Evolutionary conservation across 805 yeast genomes (phyloP), one percentile per base, ranked within the genome.

Genomic region (Metschnikowia noctiluminum): DNA sequence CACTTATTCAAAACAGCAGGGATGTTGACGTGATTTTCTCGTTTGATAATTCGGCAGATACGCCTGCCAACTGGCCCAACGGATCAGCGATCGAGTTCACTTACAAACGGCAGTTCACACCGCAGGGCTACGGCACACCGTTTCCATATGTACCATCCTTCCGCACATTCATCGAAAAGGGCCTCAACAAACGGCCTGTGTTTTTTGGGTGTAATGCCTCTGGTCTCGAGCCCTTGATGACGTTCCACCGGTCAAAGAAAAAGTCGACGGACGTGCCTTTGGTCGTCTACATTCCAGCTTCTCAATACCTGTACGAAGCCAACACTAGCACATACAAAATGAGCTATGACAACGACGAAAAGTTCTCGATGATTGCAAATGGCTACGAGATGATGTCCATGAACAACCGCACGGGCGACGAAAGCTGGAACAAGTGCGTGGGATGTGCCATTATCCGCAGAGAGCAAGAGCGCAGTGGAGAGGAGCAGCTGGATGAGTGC

Each of bases 1-100:
- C 92, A 2, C 71, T 87, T 43, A 58, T 85, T 28, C 85, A 84
- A 55, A 79, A 80, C 6, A 77, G 78, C 40, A 72, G 90, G 62
- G 66, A 74, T 12, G 69, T 85, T 32, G 94, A 87, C 61, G 71
- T 82, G 12, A 69, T 87, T 7, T 73, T 87, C 54, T 85, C 91
- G 0, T 81, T 65, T 59, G 85, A 85, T 61, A 82, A 81, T 63
- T 78, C 86, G 16, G 86, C 84, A 15, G 91, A 86, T 51, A 78
- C 89, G 5, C 64, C 69, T 40, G 64, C 67, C 35, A 57, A 48
- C 34, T 86, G 89, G 87, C 92, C 94, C 32, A 75, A 79, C 59
- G 92, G 91, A 43, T 57, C 80, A 4, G 77, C 90, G 1, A 60
- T 87, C 46, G 77, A 74, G 21, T 60, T 63, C 40, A 79, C 87